A percentile compares a stretch with the other conserved stretches of the same genome.
phyloP scores from a whole-genome alignment of 2,329 filamentous ascomycete species.

The Curvularia eragrostidis region DNA sequence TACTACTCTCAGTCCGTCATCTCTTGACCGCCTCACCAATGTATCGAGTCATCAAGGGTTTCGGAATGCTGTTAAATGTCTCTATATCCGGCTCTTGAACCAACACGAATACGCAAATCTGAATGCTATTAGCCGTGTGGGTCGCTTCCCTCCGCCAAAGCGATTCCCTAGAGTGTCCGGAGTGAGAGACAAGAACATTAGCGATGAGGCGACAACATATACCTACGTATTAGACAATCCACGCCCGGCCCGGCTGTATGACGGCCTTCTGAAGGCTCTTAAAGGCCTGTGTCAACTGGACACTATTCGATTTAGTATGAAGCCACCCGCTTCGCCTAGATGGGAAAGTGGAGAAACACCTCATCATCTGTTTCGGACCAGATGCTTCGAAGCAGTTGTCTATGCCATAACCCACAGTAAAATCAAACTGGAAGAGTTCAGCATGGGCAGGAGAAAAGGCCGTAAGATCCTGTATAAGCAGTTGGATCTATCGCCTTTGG shows the following conservation, averaged over 20 bases:
- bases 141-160: constrained; percentile 38
- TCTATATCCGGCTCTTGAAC: constrained; percentile 36
- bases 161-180: constrained; percentile 31
- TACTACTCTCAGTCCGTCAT: constrained; percentile 35
- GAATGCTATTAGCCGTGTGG: constrained; percentile 29
- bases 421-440: constrained; percentile 30
- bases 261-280: constrained; percentile 29
- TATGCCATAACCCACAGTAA: constrained; percentile 30
- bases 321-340: constrained; percentile 15
- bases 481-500: constrained; percentile 23
- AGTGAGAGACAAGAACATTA: constrained; percentile 26
- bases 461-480: constrained; percentile 17
- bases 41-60: constrained; percentile 27
- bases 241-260: constrained; percentile 25
- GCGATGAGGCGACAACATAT: constrained; percentile 30
- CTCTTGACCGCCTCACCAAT: constrained; percentile 30
- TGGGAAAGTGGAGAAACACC: constrained; percentile 16
- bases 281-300: constrained; percentile 26
- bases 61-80: constrained; percentile 24
- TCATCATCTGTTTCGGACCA: constrained; percentile 27
- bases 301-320: constrained; percentile 28
- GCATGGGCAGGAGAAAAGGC: constrained; percentile 25
- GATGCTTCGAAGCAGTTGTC: constrained; percentile 33
- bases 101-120: constrained; percentile 32
- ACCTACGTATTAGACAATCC: constrained; percentile 26